Evolutionary conservation across 306 rosid genomes (phyloP).

Genomic region (Quercus agrifolia): DNA sequence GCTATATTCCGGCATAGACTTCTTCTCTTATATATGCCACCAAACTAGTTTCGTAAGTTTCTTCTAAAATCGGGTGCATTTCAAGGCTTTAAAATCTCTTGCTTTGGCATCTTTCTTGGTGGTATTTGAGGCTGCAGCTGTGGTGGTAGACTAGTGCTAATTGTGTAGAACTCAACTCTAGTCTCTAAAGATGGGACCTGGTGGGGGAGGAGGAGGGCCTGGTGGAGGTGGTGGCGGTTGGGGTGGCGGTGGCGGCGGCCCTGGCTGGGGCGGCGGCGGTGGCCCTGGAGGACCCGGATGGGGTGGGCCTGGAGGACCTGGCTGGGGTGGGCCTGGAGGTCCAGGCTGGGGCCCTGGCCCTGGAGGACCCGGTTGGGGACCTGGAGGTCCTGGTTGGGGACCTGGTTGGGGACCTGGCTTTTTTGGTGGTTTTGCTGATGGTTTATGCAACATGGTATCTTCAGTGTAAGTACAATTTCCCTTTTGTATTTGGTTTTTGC

Average conservation of each 20-base stretch:
- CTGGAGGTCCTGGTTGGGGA: slow-evolving; percentile 27
- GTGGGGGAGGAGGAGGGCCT: slow-evolving; percentile 23
- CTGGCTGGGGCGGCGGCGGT: neutral
- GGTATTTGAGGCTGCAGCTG: neutral
- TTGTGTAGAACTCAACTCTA: neutral
- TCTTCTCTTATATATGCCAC: neutral
- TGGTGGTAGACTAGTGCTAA: neutral
- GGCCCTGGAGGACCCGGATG: slow-evolving; percentile 36
- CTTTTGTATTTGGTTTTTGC: neutral
- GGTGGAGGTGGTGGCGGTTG: slow-evolving; percentile 2
- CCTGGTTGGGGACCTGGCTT: slow-evolving; percentile 37
- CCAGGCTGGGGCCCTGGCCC: slow-evolving; percentile 40
- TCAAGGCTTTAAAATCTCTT: neutral
- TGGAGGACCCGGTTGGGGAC: slow-evolving; percentile 32
- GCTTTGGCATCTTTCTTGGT: neutral
- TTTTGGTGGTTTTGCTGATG: slow-evolving; percentile 61
- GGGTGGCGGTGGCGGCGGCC: neutral
- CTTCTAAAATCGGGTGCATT: neutral
- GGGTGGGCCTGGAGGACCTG: slow-evolving; percentile 4
- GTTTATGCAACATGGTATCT: slow-evolving; percentile 50
- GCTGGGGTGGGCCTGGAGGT: slow-evolving; percentile 23
- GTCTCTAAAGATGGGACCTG: slow-evolving; percentile 45
- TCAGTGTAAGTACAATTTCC: slow-evolving; percentile 43
- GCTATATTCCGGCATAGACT: neutral
- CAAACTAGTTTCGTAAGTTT: neutral